Evolutionary conservation across 805 yeast species (phyloP).

Genomic region (Monosporozyma siamensis): DNA sequence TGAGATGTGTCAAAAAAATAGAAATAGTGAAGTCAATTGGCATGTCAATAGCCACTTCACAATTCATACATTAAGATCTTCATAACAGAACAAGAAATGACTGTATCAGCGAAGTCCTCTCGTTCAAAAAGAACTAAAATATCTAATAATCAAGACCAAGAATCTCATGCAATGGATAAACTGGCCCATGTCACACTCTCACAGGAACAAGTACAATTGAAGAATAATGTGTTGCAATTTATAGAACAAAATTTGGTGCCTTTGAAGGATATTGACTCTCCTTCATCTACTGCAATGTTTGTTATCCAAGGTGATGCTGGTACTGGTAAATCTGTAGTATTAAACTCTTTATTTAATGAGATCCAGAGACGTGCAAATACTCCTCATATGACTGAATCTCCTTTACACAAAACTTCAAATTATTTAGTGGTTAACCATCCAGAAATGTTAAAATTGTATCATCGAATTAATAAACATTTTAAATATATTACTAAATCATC

Average conservation of each 20-base stretch:
- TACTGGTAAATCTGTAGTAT: slow-evolving; percentile 38
- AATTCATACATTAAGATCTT: too few relatives aligned
- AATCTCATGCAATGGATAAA: slow-evolving; percentile 30
- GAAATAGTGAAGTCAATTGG: too few relatives aligned
- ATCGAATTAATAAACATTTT: slow-evolving; percentile 32
- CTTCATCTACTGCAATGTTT: slow-evolving; percentile 33
- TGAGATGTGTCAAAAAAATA: too few relatives aligned
- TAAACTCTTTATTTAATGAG: slow-evolving; percentile 37
- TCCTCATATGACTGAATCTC: slow-evolving; percentile 9
- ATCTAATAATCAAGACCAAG: slow-evolving; percentile 2
- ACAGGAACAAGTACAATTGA: slow-evolving; percentile 31
- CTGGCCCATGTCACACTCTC: slow-evolving; percentile 32
- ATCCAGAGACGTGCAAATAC: slow-evolving; percentile 28
- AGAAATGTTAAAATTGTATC: slow-evolving; percentile 38
- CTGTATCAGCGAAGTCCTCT: slow-evolving; percentile 29
- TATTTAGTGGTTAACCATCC: slow-evolving; percentile 40
- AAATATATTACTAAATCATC: slow-evolving; percentile 32
- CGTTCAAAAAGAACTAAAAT: slow-evolving; percentile 33
- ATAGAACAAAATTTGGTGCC: slow-evolving; percentile 17
- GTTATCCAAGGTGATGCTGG: slow-evolving; percentile 43
- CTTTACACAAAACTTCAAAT: slow-evolving; percentile 28
- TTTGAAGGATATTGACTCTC: too few relatives aligned
- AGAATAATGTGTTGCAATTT: slow-evolving; percentile 26
- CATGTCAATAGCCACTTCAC: too few relatives aligned
- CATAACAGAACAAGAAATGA: too few relatives aligned